Percentiles rank a stretch among this genome's conserved stretches.
phyloP scores from a whole-genome alignment of 2,329 filamentous ascomycete species.

The Cercospora citrullina region DNA sequence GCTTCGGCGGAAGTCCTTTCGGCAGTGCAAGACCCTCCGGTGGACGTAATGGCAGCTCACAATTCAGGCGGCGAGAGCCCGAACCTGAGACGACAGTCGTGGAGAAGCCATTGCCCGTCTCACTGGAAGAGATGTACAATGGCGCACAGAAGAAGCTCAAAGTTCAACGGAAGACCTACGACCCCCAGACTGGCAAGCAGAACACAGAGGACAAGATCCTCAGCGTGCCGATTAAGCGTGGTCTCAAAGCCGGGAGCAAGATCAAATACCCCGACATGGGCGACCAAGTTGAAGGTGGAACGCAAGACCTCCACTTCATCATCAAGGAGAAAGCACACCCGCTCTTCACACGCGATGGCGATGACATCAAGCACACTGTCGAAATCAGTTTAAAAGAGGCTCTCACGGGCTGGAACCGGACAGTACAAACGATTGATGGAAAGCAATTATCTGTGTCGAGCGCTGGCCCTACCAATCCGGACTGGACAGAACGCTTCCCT shows the following conservation, averaged over 20 bases:
- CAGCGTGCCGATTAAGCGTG: constrained; percentile 92
- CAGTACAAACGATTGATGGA: constrained; percentile 90
- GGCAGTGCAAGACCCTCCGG: constrained; percentile 43
- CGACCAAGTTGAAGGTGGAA: constrained; percentile 93
- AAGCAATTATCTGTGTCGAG: constrained; percentile 79
- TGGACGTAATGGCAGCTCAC: constrained; percentile 44
- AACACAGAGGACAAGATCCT: constrained; percentile 85
- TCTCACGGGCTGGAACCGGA: constrained; percentile 87
- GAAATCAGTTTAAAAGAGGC: constrained; percentile 90
- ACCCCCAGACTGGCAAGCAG: constrained; percentile 75
- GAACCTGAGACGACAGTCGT: constrained; percentile 89
- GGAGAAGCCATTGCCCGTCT: constrained; percentile 76
- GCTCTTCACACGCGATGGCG: constrained; percentile 80
- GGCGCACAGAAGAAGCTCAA: constrained; percentile 96
- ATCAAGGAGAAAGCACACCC: constrained; percentile 92
- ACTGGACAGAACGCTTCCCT: constrained; percentile 77
- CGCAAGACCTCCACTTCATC: constrained; percentile 93
- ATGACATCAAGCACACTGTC: constrained; percentile 77
- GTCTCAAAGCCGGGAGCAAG: constrained; percentile 94
- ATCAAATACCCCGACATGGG: constrained; percentile 98
- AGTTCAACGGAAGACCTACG: constrained; percentile 94
- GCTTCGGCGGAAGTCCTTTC: constrained; percentile 48
- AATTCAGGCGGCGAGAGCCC: constrained; percentile 46
- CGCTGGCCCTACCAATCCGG: constrained; percentile 80
- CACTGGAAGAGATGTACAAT: constrained; percentile 83